Conservation (phyloP, 805 yeast species). For the Barnettozyma californica region DNA sequence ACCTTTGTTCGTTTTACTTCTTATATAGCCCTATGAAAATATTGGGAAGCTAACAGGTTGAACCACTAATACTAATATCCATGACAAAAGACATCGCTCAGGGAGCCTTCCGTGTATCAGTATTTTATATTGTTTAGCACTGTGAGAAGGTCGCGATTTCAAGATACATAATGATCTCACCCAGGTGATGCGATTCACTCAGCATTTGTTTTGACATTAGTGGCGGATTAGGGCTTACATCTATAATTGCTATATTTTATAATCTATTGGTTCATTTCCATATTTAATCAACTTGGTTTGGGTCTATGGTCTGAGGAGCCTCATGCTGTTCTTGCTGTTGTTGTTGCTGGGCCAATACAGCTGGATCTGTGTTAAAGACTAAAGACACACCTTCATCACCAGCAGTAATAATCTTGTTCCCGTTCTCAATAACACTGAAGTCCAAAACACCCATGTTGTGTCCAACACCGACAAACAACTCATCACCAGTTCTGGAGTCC, state of each 20-base stretch:
- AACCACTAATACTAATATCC: no score
- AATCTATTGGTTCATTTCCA: neutral
- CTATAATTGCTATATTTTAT: neutral
- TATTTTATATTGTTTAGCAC: no score
- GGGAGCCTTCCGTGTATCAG: no score
- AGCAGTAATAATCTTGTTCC: slow-evolving; percentile 75
- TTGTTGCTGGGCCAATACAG: neutral
- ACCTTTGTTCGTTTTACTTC: no score
- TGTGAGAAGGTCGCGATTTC: no score
- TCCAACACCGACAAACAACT: slow-evolving; percentile 76
- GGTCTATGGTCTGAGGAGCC: neutral
- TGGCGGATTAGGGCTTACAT: neutral
- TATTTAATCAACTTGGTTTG: slow-evolving; percentile 1
- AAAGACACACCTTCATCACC: slow-evolving; percentile 96
- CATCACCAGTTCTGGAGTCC: slow-evolving; percentile 84
- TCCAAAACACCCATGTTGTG: slow-evolving; percentile 93
- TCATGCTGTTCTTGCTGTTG: slow-evolving; percentile 3
- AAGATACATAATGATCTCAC: no score
- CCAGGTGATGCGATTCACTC: no score
- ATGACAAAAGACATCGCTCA: no score
- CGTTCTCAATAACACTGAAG: slow-evolving; percentile 63
- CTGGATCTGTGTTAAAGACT: slow-evolving; percentile 31
- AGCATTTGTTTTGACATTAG: no score
- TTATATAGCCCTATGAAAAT: no score
- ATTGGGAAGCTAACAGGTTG: no score